Evolutionary conservation across 345 rosid species (phyloP).

Genomic region (Syzygium jambos): DNA sequence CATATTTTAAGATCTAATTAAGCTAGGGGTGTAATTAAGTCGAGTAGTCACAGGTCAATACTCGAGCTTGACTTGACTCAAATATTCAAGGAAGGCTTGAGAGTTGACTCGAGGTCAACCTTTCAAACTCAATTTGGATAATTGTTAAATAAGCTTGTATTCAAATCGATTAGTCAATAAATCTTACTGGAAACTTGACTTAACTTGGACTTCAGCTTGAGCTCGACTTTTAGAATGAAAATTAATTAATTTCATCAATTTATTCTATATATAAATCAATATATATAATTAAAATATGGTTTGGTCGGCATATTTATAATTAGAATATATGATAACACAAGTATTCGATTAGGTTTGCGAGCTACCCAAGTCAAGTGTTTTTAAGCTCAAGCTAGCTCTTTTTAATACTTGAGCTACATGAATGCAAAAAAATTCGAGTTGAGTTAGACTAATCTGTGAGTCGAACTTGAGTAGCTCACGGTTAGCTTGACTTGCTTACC

Average conservation of each 20-base stretch:
- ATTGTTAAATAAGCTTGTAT: not conserved
- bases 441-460: not conserved
- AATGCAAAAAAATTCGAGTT: not conserved
- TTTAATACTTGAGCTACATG: not conserved
- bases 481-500: not conserved
- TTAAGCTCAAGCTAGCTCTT: not conserved
- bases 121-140: not conserved
- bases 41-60: not conserved
- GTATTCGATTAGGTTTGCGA: not conserved
- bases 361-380: not conserved
- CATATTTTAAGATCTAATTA: not conserved
- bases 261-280: not conserved
- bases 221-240: not conserved
- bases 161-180: not conserved
- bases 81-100: not conserved
- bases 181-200: not conserved
- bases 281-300: not conserved
- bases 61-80: too few species aligned
- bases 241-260: not conserved
- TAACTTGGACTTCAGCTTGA: not conserved
- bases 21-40: not conserved
- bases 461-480: not conserved
- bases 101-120: not conserved
- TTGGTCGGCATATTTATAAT: too few species aligned
- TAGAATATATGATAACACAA: not conserved